phyloP scores from a whole-genome alignment of 2,329 filamentous ascomycete species.

The Claviceps maximensis region DNA sequence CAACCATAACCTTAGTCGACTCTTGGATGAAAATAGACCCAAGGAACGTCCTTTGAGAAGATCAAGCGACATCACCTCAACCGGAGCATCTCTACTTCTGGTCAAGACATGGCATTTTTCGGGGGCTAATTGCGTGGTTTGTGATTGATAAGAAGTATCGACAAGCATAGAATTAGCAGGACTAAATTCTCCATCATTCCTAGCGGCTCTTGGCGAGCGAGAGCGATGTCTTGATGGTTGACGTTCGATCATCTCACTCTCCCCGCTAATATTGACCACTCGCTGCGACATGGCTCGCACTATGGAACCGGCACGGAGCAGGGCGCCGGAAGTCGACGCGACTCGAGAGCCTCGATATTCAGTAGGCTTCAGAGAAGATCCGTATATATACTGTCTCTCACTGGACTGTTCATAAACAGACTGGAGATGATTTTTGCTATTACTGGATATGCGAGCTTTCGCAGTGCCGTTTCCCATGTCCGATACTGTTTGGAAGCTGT shows the following conservation, averaged over 20 bases:
- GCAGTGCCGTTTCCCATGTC: conserved; percentile 43
- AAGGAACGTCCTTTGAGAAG: conserved; percentile 77
- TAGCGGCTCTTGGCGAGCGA: conserved; percentile 37
- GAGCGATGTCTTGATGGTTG: conserved; percentile 49
- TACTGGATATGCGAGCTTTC: conserved; percentile 39
- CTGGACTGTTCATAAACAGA: conserved; percentile 30
- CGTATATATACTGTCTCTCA: conserved; percentile 41
- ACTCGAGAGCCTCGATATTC: conserved; percentile 46
- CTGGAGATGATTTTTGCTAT: conserved; percentile 41
- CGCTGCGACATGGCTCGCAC: conserved; percentile 86
- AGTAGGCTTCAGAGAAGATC: conserved; percentile 39
- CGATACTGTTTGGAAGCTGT: conserved; percentile 45
- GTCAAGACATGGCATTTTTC: conserved; percentile 29
- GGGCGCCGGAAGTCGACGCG: conserved; percentile 47
- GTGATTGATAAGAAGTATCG: conserved; percentile 40
- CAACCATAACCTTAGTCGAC: conserved; percentile 56
- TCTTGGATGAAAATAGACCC: conserved; percentile 72
- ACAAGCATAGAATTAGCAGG: conserved; percentile 22
- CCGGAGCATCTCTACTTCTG: conserved; percentile 1
- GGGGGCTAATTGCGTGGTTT: conserved; percentile 26
- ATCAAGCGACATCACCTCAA: conserved; percentile 34
- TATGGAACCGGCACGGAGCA: conserved; percentile 60
- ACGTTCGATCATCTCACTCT: conserved; percentile 70
- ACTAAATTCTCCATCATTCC: conserved; percentile 15
- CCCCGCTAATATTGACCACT: conserved; percentile 94